phyloP scores from a whole-genome alignment of 2,329 filamentous ascomycete genomes.

The Westerdykella aurantiaca region DNA sequence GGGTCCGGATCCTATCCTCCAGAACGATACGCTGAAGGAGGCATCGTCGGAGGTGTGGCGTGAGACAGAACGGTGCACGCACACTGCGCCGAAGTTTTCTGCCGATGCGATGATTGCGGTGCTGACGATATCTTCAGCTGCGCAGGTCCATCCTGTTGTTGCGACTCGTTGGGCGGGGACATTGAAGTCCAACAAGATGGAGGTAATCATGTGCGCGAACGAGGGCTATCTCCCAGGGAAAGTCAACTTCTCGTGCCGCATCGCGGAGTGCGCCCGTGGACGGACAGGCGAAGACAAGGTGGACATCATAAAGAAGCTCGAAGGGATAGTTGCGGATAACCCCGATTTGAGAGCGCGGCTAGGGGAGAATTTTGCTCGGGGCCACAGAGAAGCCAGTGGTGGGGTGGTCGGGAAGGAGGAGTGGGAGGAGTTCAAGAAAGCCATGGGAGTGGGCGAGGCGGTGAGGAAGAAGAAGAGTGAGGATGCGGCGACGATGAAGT shows the following conservation, averaged over 20 bases:
- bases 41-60: slow-evolving; percentile 55
- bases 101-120: slow-evolving; percentile 58
- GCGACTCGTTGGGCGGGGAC: slow-evolving; percentile 61
- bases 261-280: slow-evolving; percentile 52
- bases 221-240: slow-evolving; percentile 57
- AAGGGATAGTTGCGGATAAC: slow-evolving; percentile 44
- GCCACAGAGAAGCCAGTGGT: slow-evolving; percentile 63
- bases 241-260: slow-evolving; percentile 63
- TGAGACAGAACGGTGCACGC: slow-evolving; percentile 58
- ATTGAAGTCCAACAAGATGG: slow-evolving; percentile 53
- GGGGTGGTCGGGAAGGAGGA: slow-evolving; percentile 56
- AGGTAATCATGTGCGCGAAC: slow-evolving; percentile 62
- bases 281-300: slow-evolving; percentile 48
- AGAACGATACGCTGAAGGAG: slow-evolving; percentile 45
- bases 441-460: slow-evolving; percentile 56
- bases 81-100: slow-evolving; percentile 59
- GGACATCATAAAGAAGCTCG: slow-evolving; percentile 57
- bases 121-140: slow-evolving; percentile 54
- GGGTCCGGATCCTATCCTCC: slow-evolving; percentile 49
- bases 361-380: slow-evolving; percentile 59
- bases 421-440: slow-evolving; percentile 59
- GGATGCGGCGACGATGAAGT: slow-evolving; percentile 29
- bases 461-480: slow-evolving; percentile 34
- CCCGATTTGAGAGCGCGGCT: slow-evolving; percentile 44
- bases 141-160: slow-evolving; percentile 62